Evolutionary conservation across 768 basidiomycete genomes (phyloP).

Genomic region (Boletellus sp.): DNA sequence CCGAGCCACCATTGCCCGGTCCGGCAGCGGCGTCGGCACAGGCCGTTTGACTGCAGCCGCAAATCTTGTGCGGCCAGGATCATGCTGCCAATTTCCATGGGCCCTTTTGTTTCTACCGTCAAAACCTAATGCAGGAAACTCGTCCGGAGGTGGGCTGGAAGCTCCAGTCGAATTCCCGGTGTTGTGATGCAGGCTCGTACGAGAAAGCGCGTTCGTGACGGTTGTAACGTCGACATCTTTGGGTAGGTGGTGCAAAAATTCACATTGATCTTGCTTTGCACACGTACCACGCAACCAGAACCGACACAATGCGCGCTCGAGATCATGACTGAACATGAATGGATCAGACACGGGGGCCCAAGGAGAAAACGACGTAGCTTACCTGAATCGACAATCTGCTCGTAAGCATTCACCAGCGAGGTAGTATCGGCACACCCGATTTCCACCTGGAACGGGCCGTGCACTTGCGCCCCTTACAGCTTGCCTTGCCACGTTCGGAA

Average conservation of each 20-base stretch:
- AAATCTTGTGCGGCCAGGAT: constrained; percentile 88
- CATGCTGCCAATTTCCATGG: constrained; percentile 48
- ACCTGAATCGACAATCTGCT: constrained; percentile 98
- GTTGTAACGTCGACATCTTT: constrained; percentile 77
- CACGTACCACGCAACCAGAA: constrained; percentile 99
- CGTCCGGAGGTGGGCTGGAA: constrained; percentile 39
- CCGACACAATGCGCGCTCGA: constrained; percentile 89
- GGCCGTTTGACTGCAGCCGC: constrained; percentile 83
- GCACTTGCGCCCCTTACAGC: constrained; percentile 26
- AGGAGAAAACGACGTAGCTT: constrained; percentile 18
- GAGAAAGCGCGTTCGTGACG: constrained; percentile 63
- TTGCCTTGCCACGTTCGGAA: constrained; percentile 18
- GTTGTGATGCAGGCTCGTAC: constrained; percentile 53
- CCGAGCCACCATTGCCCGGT: constrained; percentile 45
- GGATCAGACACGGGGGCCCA: constrained; percentile 11
- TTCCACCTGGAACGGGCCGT: constrained; percentile 45
- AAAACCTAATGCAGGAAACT: constrained; percentile 68
- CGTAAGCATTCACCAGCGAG: constrained; percentile 93
- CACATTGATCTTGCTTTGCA: constrained; percentile 94
- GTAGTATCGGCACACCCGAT: constrained; percentile 91
- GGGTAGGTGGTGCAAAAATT: constrained; percentile 90
- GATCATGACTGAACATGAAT: constrained; percentile 66
- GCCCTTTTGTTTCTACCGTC: constrained; percentile 46
- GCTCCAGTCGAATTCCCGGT: constrained; percentile 36
- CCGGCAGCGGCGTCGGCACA: constrained; percentile 32